phyloP scores from a whole-genome alignment of 306 rosid species.

The Begonia peltatifolia region DNA sequence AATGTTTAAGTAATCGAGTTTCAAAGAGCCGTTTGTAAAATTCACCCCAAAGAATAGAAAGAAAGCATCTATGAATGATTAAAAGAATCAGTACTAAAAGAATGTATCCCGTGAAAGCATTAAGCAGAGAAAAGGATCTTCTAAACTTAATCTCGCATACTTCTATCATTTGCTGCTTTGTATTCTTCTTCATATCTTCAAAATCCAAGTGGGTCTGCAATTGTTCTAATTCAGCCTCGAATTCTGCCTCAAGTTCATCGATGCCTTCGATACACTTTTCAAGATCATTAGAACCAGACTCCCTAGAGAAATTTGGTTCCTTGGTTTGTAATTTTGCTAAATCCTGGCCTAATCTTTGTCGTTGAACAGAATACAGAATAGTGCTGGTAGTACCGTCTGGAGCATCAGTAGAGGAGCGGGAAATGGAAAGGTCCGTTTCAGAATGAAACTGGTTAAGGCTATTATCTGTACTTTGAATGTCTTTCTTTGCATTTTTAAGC shows the following conservation, averaged over 20 bases:
- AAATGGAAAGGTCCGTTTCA: conserved; percentile 21
- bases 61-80: too few relatives aligned
- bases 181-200: conserved; percentile 23
- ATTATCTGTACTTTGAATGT: conserved; percentile 20
- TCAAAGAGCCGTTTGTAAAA: too few relatives aligned
- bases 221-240: conserved; percentile 60
- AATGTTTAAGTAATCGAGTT: too few relatives aligned
- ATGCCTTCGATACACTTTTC: conserved; percentile 36
- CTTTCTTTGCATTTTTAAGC: conserved; percentile 49
- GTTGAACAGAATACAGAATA: conserved; percentile 26
- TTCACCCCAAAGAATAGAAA: too few relatives aligned
- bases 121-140: background rate
- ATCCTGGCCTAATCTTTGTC: conserved; percentile 12
- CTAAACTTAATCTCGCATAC: conserved; percentile 15
- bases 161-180: conserved; percentile 23
- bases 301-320: conserved; percentile 14
- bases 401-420: conserved; percentile 22
- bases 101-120: background rate
- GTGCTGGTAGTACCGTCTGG: conserved; percentile 32
- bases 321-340: conserved; percentile 17
- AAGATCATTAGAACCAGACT: conserved; percentile 12
- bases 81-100: too few relatives aligned
- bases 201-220: conserved; percentile 57
- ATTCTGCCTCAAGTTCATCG: conserved; percentile 56
- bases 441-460: conserved; percentile 17